These are phyloP conservation scores for Dactylellina parvicollis DNA, from an alignment of 2,329 filamentous ascomycete species.

Conservation along the genomic window DNA sequence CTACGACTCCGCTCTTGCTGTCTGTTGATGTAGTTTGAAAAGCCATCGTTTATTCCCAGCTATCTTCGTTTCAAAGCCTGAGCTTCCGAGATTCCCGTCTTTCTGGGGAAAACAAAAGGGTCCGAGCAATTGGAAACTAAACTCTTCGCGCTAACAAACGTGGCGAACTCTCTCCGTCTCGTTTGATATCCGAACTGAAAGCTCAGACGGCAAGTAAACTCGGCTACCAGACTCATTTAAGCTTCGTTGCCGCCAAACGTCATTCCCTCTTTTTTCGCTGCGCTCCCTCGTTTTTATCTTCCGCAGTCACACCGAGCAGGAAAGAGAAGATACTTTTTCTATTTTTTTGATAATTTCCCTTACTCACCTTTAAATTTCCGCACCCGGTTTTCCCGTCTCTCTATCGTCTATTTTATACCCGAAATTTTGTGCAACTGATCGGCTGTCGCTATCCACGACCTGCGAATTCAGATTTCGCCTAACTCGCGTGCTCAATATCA, in stretches of 20 bases:
- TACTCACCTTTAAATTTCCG: not conserved
- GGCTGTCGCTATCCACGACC: too few species aligned
- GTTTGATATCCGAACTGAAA: slow-evolving; percentile 33
- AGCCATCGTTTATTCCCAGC: not conserved
- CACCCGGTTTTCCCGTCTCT: too few species aligned
- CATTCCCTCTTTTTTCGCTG: slow-evolving; percentile 2
- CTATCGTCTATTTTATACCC: too few species aligned
- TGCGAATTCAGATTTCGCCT: not conserved
- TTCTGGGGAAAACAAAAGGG: slow-evolving; percentile 28
- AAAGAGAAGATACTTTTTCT: not conserved
- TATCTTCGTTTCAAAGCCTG: not conserved
- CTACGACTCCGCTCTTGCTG: not conserved
- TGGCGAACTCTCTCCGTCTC: not conserved
- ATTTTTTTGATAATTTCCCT: too few species aligned
- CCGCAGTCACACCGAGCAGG: not conserved
- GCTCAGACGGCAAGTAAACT: slow-evolving; percentile 41
- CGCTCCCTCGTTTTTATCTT: not conserved
- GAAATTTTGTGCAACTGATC: too few species aligned
- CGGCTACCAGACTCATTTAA: slow-evolving; percentile 35
- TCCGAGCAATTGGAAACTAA: slow-evolving; percentile 1
- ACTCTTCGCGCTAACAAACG: not conserved
- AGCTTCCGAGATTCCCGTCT: not conserved
- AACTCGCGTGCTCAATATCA: not conserved
- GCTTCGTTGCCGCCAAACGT: slow-evolving; percentile 41
- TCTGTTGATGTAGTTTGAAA: not conserved